Base-by-base conservation (phyloP, 176 grass and related monocot genomes). In the Juncus effusus region DNA sequence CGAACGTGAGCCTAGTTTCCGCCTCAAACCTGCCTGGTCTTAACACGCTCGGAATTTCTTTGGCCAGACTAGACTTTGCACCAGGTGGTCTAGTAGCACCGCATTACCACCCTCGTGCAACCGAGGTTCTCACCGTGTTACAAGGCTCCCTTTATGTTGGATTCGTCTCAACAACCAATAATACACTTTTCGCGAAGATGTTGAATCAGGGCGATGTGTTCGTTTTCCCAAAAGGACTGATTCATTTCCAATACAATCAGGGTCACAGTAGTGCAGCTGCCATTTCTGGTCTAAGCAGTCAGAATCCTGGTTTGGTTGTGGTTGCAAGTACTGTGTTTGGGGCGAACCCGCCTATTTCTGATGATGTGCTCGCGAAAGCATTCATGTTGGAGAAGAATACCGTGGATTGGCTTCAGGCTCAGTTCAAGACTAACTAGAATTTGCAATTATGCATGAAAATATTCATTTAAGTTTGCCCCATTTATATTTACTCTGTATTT, bases 191-290 rank as follows among this genome's bases (percentile, higher is more conserved):
- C 45, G 7, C 81, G 3, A 84, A 84, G 56, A 57, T 74, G 40
- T 60, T 84, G 47, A 61, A 78, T 3, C 68, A 69, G 63, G 81
- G 81, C 3, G 81, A 79, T n/a, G 81, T 69, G 19, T 79, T 79
- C 0, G 81, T 75, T 7, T 84, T 84, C 19, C 81, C 81, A 2
- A 36, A 75, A 13, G 81, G 81, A 9, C 59, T 70, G 12, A 59
- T 79, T 11, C 81, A 84, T 13, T 84, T 79, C 60, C 61, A 84
- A 35, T 69, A 36, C 50, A 84, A 84, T 14, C 2, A 4, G 2
- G 76, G 57, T 44, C 15, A 13, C 4, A 59, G 2, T 5, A 68
- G 39, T 13, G 56, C 81, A 5, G 76, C 70, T 16, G 81, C 68
- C 1, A 11, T 69, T 0, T 70, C 81, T 0, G 42, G 54, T 6